These are phyloP conservation scores for Alternaria dauci DNA, from an alignment of 2,329 filamentous ascomycete species.

Conservation along the genomic window DNA sequence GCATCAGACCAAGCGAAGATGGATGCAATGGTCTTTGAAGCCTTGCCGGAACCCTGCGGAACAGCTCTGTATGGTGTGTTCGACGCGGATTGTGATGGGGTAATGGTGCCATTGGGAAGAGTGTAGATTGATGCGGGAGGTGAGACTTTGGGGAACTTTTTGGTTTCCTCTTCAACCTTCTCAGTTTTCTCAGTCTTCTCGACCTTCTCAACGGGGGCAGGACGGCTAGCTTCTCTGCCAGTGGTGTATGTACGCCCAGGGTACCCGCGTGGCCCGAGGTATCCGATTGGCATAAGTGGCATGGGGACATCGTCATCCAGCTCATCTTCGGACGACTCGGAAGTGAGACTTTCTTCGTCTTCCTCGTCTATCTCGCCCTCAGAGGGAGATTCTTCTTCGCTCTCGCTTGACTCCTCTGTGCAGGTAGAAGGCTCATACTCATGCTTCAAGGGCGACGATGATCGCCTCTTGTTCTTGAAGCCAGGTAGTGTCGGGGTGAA, in stretches of 20 bases:
- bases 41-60: constrained; percentile 59
- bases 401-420: constrained; percentile 68
- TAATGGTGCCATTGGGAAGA: constrained; percentile 63
- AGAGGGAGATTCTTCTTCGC: constrained; percentile 59
- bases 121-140: constrained; percentile 52
- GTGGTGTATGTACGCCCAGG: constrained; percentile 20
- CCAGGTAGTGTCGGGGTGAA: constrained; percentile 59
- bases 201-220: constrained; percentile 17
- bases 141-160: constrained; percentile 55
- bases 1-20: constrained; percentile 69
- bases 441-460: constrained; percentile 94
- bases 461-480: constrained; percentile 68
- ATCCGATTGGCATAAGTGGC: constrained; percentile 47
- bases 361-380: constrained; percentile 60
- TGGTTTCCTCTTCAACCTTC: constrained; percentile 34
- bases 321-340: constrained; percentile 65
- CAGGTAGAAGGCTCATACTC: constrained; percentile 90
- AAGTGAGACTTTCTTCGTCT: constrained; percentile 57
- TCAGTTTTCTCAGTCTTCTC: constrained; percentile 10
- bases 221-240: constrained; percentile 21
- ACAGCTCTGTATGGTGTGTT: constrained; percentile 72
- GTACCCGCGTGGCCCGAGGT: constrained; percentile 29
- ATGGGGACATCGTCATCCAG: constrained; percentile 58
- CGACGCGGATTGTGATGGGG: constrained; percentile 83
- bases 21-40: constrained; percentile 65